phyloP scores from a whole-genome alignment of 2,329 filamentous ascomycete species.

The Davidsoniella virescens region DNA sequence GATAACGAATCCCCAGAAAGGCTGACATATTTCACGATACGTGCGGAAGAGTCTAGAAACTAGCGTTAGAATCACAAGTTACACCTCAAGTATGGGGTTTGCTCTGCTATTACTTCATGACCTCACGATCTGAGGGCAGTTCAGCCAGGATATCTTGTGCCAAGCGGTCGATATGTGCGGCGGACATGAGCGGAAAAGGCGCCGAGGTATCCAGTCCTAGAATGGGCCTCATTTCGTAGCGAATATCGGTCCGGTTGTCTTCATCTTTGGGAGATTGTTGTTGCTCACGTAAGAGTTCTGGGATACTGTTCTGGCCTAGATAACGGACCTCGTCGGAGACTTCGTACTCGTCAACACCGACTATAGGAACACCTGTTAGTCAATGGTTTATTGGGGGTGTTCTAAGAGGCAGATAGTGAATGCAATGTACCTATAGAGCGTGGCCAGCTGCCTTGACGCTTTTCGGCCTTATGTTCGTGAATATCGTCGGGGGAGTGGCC shows the following conservation, averaged over 20 bases:
- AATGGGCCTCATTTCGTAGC: slow-evolving; percentile 49
- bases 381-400: neutral
- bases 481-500: slow-evolving; percentile 26
- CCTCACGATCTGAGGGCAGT: slow-evolving; percentile 47
- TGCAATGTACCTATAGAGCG: slow-evolving; percentile 23
- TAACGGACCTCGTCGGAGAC: slow-evolving; percentile 39
- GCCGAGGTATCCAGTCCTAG: slow-evolving; percentile 49
- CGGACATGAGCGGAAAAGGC: slow-evolving; percentile 51
- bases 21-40: slow-evolving; percentile 51
- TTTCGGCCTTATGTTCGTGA: slow-evolving; percentile 20
- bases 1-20: slow-evolving; percentile 52
- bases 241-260: slow-evolving; percentile 38
- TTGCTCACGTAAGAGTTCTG: slow-evolving; percentile 42
- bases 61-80: neutral
- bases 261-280: slow-evolving; percentile 38
- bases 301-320: slow-evolving; percentile 51
- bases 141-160: slow-evolving; percentile 45
- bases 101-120: slow-evolving; percentile 40
- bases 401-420: neutral
- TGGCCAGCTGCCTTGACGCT: slow-evolving; percentile 27
- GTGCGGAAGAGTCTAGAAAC: slow-evolving; percentile 40
- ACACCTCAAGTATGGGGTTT: neutral
- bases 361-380: slow-evolving; percentile 3
- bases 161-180: slow-evolving; percentile 41
- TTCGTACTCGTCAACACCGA: slow-evolving; percentile 34